Evolutionary conservation across 192 early-diverging fungal species (phyloP), one percentile per base, ranked within the genome.

Genomic region (Coemansia sp.): DNA sequence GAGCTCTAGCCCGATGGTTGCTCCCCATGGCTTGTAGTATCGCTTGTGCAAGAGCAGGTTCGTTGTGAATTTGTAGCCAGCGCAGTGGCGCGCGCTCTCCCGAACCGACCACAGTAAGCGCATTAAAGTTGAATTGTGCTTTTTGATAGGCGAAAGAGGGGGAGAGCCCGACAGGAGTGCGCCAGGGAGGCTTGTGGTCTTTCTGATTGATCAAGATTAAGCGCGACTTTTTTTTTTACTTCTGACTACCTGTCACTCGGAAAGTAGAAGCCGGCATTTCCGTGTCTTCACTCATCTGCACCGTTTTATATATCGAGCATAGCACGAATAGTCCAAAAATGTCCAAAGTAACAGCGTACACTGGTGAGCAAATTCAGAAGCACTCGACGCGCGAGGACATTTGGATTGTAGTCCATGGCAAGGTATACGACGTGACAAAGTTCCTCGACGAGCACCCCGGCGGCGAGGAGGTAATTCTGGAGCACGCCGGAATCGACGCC

Each of bases 361-460:
- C 90, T 28, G 65, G 76, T 36, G 88, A 79, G 20, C 85, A 97
- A 65, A 88, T 98, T 65, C 68, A 88, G 39, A 38, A 75, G 38
- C 94, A 95, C 83, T 86, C 79, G 76, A 86, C 78, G 61, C 86
- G 86, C 61, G 67, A 82, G 45, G 91, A 93, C 79, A 82, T 92
- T 61, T 98, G 93, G 87, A 85, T 95, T 76, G 73, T 88, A 43
- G 84, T 97, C 26, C 79, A 87, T 57, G 86, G 85, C 60, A 91
- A 91, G 64, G 93, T 94, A 45, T 92, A 91, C 75, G 86, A 93
- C 71, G 85, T 91, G 66, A 88, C 92, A 47, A 79, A 84, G 33
- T 93, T 93, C 65, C 85, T 92, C 62, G 89, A 92, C 69, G 90
- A 97, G 92, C 96, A 98, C 77, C 96, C 96, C 23, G 96, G 96